Evolutionary conservation across 192 early-diverging fungal genomes (phyloP), one percentile per base, ranked within the genome.

Genomic region (Backusella westeae): DNA sequence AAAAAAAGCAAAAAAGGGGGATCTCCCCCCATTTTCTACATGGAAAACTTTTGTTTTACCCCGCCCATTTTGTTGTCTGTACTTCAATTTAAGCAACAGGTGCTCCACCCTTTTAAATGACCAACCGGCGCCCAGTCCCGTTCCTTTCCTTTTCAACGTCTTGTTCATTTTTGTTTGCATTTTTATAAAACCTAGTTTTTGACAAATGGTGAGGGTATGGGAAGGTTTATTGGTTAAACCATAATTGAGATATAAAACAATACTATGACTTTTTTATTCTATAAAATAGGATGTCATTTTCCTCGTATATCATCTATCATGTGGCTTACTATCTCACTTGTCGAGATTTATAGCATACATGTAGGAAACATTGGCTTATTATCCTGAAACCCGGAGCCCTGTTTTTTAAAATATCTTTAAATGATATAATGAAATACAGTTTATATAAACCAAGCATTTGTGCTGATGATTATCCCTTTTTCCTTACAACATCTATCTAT

Each of bases 31-130:
- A 59, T 59, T 59, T 56, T 59, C 53, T 59, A 59, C 26, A 59
- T 59, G 8, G 21, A 59, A 23, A 23, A 23, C 53, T 59, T 23
- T 59, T 59, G 23, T 59, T 23, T 59, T 59, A 59, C 53, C 53
- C 53, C 53, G 53, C 53, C 10, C 53, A 26, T 59, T 63, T 63
- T 63, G 6, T 14, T 63, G 10, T 63, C 56, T 63, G 56, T 32
- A 63, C 23, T 63, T 63, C 12, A 63, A 63, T 63, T 63, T 63
- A 63, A 63, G 56, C 56, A 63, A 63, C 56, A 32, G 56, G 56
- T 63, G 56, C 56, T 63, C 56, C 56, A 63, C 56, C 7, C 10
- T 14, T 63, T 49, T 49, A 49, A 63, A 63, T 63, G 56, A 63
- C 56, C 56, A 9, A 63, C 56, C 56, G 56, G 56, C 56, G 23